Conservation (phyloP, 441 rosid genomes). For the Euphorbia corollata region DNA sequence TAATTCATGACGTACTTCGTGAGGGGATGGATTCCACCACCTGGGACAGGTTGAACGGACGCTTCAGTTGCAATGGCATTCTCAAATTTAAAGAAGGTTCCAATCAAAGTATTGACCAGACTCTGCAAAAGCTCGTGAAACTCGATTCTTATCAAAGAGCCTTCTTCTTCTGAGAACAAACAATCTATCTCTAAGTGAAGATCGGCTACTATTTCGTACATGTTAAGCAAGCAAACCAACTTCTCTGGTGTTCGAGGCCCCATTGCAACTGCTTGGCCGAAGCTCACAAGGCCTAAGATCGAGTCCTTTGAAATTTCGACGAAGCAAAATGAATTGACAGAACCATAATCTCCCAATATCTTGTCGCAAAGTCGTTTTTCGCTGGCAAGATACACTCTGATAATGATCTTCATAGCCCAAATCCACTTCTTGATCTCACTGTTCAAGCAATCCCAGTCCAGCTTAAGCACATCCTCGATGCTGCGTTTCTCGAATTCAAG, state of each 20-base stretch:
- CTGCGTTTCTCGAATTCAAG: constrained; percentile 47
- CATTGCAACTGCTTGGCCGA: constrained; percentile 58
- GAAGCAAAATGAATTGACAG: constrained; percentile 38
- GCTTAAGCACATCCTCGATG: constrained; percentile 54
- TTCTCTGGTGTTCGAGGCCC: constrained; percentile 55
- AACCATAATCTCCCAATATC: constrained; percentile 46
- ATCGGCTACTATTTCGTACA: constrained; percentile 54
- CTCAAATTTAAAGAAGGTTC: constrained; percentile 43
- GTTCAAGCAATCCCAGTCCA: constrained; percentile 48
- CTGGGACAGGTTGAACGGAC: constrained; percentile 40
- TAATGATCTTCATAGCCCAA: constrained; percentile 43
- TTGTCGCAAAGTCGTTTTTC: constrained; percentile 55
- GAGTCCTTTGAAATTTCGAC: constrained; percentile 52
- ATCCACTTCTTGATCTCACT: constrained; percentile 58
- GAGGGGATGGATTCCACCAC: constrained; percentile 66
- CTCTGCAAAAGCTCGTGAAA: constrained; percentile 43
- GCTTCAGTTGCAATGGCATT: constrained; percentile 42
- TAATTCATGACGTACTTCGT: constrained; percentile 77
- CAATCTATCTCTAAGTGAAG: constrained; percentile 41
- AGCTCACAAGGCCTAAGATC: constrained; percentile 50
- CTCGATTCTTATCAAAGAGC: constrained; percentile 45
- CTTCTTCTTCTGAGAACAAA: constrained; percentile 44
- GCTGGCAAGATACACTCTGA: constrained; percentile 42
- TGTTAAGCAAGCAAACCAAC: constrained; percentile 54
- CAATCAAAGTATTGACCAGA: constrained; percentile 36